Evolutionary conservation across 225 moss, liverwort and hornwort species (phyloP).

Genomic region (Rhytidiadelphus loreus): DNA sequence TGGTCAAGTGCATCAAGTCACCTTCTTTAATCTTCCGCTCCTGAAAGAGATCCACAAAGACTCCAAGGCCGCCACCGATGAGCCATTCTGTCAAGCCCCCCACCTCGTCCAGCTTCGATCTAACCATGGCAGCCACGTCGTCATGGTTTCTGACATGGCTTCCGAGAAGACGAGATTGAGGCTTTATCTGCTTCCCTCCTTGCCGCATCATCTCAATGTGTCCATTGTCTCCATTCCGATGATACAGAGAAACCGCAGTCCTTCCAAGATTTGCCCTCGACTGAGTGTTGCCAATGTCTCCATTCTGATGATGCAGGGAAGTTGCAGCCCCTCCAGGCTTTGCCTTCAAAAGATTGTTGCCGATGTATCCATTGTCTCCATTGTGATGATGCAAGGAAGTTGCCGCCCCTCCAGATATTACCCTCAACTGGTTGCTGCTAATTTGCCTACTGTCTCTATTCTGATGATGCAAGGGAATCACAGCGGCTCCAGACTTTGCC

Average conservation of each 20-base stretch:
- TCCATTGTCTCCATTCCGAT: neutral
- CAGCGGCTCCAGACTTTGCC: neutral
- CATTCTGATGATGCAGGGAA: neutral
- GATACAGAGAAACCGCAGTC: neutral
- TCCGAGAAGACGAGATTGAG: neutral
- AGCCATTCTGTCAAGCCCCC: conserved; percentile 51
- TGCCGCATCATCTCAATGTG: neutral
- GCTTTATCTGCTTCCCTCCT: neutral
- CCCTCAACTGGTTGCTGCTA: neutral
- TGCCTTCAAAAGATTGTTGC: neutral
- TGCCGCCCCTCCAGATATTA: neutral
- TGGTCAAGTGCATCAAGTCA: conserved; percentile 40
- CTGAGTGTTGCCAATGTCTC: neutral
- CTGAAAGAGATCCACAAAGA: conserved; percentile 42
- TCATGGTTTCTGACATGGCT: neutral
- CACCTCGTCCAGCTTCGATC: conserved; percentile 31
- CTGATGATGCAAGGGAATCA: neutral
- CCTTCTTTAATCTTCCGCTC: conserved; percentile 35
- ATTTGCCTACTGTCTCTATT: neutral
- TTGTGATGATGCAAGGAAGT: neutral
- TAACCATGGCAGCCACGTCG: conserved; percentile 15
- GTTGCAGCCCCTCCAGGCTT: neutral
- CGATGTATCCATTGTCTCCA: neutral
- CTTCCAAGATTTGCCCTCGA: neutral
- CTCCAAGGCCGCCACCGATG: conserved; percentile 33